phyloP scores from a whole-genome alignment of 768 basidiomycete genomes.

The Tulasnella sp. region DNA sequence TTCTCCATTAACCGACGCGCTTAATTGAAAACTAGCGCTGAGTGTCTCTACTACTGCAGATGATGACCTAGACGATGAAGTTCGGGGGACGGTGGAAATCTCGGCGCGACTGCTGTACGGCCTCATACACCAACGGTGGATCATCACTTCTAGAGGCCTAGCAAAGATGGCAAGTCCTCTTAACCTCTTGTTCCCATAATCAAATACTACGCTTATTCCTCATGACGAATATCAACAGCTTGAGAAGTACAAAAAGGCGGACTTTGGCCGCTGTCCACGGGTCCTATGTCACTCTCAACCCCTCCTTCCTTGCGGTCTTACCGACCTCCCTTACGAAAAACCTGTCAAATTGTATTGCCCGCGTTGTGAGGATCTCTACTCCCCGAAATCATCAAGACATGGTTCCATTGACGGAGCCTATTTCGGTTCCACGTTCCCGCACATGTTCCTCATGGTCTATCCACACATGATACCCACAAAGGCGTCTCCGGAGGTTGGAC shows the following conservation, averaged over 20 bases:
- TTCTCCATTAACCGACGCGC: neutral
- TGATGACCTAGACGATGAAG: conserved; percentile 89
- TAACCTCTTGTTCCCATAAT: too few relatives aligned
- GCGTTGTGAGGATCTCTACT: conserved; percentile 96
- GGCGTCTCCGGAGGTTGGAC: conserved; percentile 25
- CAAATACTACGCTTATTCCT: neutral
- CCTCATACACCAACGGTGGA: conserved; percentile 93
- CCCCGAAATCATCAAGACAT: conserved; percentile 92
- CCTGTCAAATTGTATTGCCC: conserved; percentile 98
- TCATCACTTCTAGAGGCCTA: conserved; percentile 86
- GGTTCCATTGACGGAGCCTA: conserved; percentile 98
- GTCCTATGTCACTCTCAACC: conserved; percentile 92
- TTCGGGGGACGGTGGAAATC: conserved; percentile 82
- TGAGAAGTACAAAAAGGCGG: conserved; percentile 96
- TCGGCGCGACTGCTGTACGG: conserved; percentile 92
- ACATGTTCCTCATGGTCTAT: conserved; percentile 94
- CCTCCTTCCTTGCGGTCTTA: conserved; percentile 92
- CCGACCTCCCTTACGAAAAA: conserved; percentile 96
- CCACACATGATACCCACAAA: conserved; percentile 86
- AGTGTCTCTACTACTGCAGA: conserved; percentile 37
- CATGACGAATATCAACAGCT: too few relatives aligned
- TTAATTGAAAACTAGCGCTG: neutral
- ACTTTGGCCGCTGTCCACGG: conserved; percentile 96
- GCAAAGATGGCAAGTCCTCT: conserved; percentile 75
- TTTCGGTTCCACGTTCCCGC: conserved; percentile 96